Evolutionary conservation across 192 early-diverging fungal species (phyloP), one percentile per base, ranked within the genome.

Genomic region (Oehlia diaphana): DNA sequence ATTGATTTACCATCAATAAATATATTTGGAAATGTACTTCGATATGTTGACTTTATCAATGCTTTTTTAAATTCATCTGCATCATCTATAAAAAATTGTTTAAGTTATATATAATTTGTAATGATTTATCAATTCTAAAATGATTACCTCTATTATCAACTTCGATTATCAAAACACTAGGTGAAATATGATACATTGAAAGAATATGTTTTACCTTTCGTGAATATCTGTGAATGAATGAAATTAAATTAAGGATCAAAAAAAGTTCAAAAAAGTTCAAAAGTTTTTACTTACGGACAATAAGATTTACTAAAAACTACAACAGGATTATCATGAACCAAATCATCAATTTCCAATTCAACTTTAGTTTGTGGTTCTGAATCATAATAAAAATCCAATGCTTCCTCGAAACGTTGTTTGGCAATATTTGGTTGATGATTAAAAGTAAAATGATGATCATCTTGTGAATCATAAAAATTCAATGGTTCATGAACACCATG

Each of bases 21-120:
- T 5, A 81, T n/a, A 71, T 81, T 81, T 31, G 80, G 80, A 63
- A 76, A 77, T 33, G 79, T 80, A 21, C 9, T 23, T 37, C 37
- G 79, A 65, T 66, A 63, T 21, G 80, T 68, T 9, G 67, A 44
- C 37, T 63, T 69, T 2, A 37, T 50, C 39, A 81, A 42, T n/a
- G 49, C 31, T n/a, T 39, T 26, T 70, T 76, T 68, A 10, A 81
- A 23, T 81, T 77, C 64, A 61, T 67, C 42, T 6, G 16, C 4
- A 42, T 81, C 75, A 67, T 68, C 80, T 81, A 67, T 12, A n/a
- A n/a, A n/a, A n/a, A n/a, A n/a, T n/a, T n/a, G n/a, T n/a, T n/a
- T n/a, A n/a, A n/a, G n/a, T n/a, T n/a, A n/a, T n/a, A n/a, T n/a
- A n/a, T n/a, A n/a, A n/a, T n/a, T n/a, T n/a, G n/a, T n/a, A n/a